Evolutionary conservation across 495 filamentous ascomycete genomes (phyloP), one percentile per base, ranked within the genome.

Genomic region (Lasiosphaeris hirsuta): DNA sequence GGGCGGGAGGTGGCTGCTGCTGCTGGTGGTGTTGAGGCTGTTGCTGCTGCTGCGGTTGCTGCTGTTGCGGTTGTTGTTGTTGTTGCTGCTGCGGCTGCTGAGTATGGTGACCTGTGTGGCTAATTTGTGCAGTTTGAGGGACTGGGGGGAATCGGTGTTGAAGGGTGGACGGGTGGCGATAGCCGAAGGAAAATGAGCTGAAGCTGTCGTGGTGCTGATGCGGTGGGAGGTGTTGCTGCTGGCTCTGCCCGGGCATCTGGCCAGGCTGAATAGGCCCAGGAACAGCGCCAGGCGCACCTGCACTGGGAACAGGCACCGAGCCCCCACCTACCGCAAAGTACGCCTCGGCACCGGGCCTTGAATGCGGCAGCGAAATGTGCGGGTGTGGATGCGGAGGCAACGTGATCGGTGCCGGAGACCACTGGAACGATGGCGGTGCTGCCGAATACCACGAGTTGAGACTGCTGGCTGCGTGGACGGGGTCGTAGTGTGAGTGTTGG

Each of bases 401-500:
- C 7, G 46, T 34, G 8, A 49, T 14, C 0, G 46, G 11, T 9
- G 17, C 43, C 9, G 46, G 15, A 3, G 59, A 42, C 64, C 61
- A 64, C 46, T 39, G 52, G 14, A 46, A 56, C 7, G 42, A 33
- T 3, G 51, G 43, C 30, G 40, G 40, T 41, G 56, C 11, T 7
- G 39, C 36, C 3, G 50, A 23, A 23, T 51, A 61, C 63, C 63
- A 66, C 30, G 34, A 42, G 18, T 34, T 59, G 23, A 30, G 23
- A 7, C 41, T 48, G 53, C 49, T 58, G 35, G 52, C 40, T 10
- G 63, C 51, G 35, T 68, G 63, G 14, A 66, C 63, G 2, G 63
- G 63, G 18, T 69, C 63, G 61, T 66, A 66, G 34, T 57, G 37
- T 7, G 53, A 41, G 34, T 59, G 61, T 30, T n/a, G 54, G 30